Conservation (phyloP, 2,329 filamentous ascomycete species). For the Fusarium scirpi region DNA sequence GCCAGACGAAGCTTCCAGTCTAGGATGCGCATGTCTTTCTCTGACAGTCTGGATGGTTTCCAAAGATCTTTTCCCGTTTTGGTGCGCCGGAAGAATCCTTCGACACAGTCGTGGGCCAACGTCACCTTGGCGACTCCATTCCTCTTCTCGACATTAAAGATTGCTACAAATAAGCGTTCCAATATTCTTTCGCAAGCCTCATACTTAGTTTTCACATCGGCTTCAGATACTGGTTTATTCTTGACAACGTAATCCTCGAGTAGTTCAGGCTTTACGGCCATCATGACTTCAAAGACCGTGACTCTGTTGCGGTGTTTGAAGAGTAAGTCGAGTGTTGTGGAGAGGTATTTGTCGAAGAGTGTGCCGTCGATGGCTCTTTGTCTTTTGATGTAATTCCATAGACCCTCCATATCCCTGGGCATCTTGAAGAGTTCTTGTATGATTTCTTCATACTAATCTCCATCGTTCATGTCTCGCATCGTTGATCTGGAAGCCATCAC, state of each 20-base stretch:
- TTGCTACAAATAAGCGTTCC: background rate
- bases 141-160: background rate
- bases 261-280: background rate
- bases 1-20: background rate
- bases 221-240: background rate
- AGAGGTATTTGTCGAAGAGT: background rate
- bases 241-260: background rate
- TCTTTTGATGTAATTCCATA: background rate
- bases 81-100: background rate
- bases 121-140: background rate
- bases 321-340: background rate
- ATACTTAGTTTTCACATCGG: background rate
- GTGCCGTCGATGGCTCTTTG: background rate
- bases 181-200: background rate
- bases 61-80: background rate
- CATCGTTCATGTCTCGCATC: constrained; percentile 8
- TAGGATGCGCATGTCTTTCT: background rate
- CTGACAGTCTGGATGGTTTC: background rate
- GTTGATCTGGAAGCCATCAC: constrained; percentile 1
- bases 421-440: background rate
- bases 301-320: background rate
- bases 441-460: background rate
- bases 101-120: background rate
- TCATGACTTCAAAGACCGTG: background rate
- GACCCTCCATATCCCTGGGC: background rate